Percentiles rank a stretch among this genome's conserved stretches.
phyloP scores from a whole-genome alignment of 805 yeast genomes.

The Clavispora fructus region DNA sequence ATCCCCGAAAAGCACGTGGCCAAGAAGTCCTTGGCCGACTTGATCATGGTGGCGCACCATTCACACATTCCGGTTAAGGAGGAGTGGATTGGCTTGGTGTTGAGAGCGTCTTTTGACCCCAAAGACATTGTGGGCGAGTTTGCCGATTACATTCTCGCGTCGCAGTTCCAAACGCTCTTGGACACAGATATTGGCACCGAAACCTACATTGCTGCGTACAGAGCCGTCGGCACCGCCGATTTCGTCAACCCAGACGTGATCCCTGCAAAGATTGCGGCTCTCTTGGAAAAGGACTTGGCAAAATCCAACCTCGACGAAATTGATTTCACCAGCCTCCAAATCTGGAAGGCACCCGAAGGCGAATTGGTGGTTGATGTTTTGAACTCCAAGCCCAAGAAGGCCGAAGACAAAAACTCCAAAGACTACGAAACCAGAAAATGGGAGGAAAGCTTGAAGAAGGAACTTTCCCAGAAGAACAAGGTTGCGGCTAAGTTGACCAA shows the following conservation, averaged over 20 bases:
- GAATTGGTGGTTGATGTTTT: conserved; percentile 63
- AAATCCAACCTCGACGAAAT: conserved; percentile 30
- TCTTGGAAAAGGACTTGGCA: conserved; percentile 41
- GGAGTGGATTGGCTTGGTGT: conserved; percentile 77
- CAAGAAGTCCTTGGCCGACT: conserved; percentile 15
- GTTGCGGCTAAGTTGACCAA: conserved; percentile 52
- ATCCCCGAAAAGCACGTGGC: conserved; percentile 12
- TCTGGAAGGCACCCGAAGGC: conserved; percentile 70
- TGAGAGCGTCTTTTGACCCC: conserved; percentile 49
- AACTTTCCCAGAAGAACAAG: conserved; percentile 54
- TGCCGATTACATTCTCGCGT: conserved; percentile 18
- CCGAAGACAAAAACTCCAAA: conserved; percentile 65
- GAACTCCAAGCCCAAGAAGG: conserved; percentile 34
- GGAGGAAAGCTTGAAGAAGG: conserved; percentile 81
- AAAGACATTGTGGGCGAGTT: conserved; percentile 32
- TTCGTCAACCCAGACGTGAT: conserved; percentile 57
- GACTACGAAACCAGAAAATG: conserved; percentile 84
- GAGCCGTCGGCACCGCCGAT: conserved; percentile 36
- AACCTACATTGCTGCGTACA: conserved; percentile 45
- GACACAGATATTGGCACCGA: conserved; percentile 30
- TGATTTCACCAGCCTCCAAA: conserved; percentile 47
- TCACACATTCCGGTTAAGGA: conserved; percentile 29
- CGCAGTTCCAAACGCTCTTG: conserved; percentile 14
- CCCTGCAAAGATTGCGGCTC: conserved; percentile 44
- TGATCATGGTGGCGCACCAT: conserved; percentile 28